Evolutionary conservation across 805 yeast genomes (phyloP).

Genomic region (Grigorovia transvaalensis): DNA sequence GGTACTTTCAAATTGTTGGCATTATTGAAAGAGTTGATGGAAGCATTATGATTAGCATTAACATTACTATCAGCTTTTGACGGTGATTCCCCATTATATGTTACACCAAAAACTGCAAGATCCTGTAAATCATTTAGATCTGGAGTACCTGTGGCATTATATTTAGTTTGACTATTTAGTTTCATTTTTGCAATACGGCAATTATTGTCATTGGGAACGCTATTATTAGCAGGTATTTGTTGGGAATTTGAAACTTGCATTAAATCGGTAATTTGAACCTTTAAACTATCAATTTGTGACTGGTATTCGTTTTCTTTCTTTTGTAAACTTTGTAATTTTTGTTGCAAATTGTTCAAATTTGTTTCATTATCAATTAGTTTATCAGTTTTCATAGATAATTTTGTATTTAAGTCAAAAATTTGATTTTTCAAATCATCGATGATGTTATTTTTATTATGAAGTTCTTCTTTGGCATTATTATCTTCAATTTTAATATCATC

Average conservation of each 20-base stretch:
- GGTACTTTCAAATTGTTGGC: constrained; percentile 5
- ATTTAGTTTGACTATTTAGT: constrained; percentile 3
- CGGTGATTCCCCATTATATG: constrained; percentile 21
- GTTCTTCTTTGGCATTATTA: background rate
- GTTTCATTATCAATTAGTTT: constrained; percentile 4
- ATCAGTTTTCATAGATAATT: constrained; percentile 11
- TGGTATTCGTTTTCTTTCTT: constrained; percentile 1
- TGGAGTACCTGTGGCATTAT: constrained; percentile 25
- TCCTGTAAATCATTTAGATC: constrained; percentile 25
- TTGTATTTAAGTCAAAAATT: constrained; percentile 10
- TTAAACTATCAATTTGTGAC: constrained; percentile 1
- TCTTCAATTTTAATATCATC: background rate
- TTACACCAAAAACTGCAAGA: constrained; percentile 23
- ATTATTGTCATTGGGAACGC: background rate
- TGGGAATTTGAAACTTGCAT: background rate
- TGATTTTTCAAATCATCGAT: constrained; percentile 7
- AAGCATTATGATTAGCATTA: background rate
- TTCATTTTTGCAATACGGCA: background rate
- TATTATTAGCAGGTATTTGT: background rate
- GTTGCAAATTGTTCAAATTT: constrained; percentile 2
- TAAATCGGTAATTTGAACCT: background rate
- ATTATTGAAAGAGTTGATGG: constrained; percentile 1
- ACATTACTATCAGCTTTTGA: constrained; percentile 2
- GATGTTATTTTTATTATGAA: constrained; percentile 5
- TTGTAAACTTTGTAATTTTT: background rate